A percentile compares a stretch with the other conserved stretches of the same genome.
phyloP scores from a whole-genome alignment of 2,329 filamentous ascomycete genomes.

The Chrysoporthe puriensis region DNA sequence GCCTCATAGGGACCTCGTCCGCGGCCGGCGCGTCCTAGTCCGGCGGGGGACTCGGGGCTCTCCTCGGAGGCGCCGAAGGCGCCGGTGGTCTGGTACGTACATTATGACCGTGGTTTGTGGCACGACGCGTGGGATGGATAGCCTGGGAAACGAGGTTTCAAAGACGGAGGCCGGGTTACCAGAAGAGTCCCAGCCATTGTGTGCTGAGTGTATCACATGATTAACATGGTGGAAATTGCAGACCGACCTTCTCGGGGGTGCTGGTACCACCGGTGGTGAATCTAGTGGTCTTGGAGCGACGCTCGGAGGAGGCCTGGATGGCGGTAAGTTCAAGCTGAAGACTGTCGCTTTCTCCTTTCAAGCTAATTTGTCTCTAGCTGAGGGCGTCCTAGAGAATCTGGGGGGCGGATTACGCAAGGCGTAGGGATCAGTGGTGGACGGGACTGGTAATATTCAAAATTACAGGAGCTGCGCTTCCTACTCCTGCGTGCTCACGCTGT shows the following conservation, averaged over 20 bases:
- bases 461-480: background rate
- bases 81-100: constrained; percentile 11
- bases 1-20: background rate
- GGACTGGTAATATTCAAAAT: background rate
- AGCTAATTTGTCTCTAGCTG: constrained; percentile 6
- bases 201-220: background rate
- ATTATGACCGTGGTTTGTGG: background rate
- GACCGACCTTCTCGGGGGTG: constrained; percentile 18
- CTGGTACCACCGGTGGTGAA: constrained; percentile 2
- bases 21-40: background rate
- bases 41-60: background rate
- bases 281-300: constrained; percentile 11
- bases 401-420: constrained; percentile 2
- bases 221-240: background rate
- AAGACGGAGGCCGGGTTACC: background rate
- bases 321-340: background rate
- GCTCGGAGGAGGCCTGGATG: constrained; percentile 11
- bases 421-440: background rate
- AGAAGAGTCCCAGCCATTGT: background rate
- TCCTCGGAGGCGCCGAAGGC: background rate
- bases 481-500: background rate
- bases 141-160: background rate
- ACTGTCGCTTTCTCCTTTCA: background rate
- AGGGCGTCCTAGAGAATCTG: background rate
- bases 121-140: no score